These are phyloP conservation scores for Mortierella sp. DNA, from an alignment of 371 early-diverging fungal species.

Conservation along the genomic window DNA sequence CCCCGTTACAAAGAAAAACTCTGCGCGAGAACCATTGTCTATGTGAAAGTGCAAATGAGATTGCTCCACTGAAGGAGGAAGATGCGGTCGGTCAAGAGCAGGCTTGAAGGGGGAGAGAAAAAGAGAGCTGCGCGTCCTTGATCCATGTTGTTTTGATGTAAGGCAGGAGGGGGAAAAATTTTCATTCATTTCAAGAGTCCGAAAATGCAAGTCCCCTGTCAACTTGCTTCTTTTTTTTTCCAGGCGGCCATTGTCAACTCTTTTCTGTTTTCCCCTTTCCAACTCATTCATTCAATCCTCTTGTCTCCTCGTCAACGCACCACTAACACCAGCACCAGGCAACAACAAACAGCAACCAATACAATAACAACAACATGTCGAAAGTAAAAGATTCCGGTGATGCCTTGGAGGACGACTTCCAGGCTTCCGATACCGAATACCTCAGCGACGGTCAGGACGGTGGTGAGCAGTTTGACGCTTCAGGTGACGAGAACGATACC, in stretches of 20 bases:
- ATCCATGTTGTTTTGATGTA: background rate
- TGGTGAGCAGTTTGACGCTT: slow-evolving; percentile 28
- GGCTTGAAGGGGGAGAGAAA: too few relatives aligned
- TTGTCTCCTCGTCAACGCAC: background rate
- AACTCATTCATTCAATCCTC: background rate
- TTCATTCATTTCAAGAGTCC: background rate
- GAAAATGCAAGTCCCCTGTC: background rate
- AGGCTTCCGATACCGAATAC: slow-evolving; percentile 63
- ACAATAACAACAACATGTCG: slow-evolving; percentile 30
- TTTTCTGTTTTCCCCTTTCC: too few relatives aligned
- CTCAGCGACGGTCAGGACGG: slow-evolving; percentile 59
- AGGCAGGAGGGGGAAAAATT: slow-evolving; percentile 2
- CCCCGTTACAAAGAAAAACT: too few relatives aligned
- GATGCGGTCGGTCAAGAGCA: background rate
- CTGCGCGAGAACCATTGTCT: background rate
- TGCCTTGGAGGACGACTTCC: slow-evolving; percentile 77
- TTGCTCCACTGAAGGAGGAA: too few relatives aligned
- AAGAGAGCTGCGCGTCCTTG: background rate
- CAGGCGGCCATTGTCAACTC: too few relatives aligned
- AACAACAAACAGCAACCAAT: background rate
- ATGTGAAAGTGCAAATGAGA: background rate
- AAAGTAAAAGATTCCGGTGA: slow-evolving; percentile 66
- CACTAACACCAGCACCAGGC: background rate
- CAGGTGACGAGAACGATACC: slow-evolving; percentile 42
- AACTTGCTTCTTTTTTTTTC: slow-evolving; percentile 17